Conservation (phyloP, 192 early-diverging fungal species). For the Backusella mclennaniae region DNA sequence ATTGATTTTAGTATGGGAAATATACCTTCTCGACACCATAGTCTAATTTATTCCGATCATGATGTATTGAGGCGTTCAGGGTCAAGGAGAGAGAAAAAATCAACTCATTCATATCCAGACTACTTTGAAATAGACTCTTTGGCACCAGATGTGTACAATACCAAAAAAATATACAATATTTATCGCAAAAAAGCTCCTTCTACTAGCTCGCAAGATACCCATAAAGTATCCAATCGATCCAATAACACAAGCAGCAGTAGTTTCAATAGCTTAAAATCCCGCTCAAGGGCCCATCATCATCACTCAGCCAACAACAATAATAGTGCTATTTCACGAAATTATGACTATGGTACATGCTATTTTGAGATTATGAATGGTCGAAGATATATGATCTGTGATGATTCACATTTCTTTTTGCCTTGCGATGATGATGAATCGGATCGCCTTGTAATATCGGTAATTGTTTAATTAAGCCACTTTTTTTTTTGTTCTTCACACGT, state of each 20-base stretch:
- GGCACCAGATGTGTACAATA: background rate
- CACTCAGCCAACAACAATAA: background rate
- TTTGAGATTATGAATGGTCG: slow-evolving; percentile 1
- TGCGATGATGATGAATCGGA: slow-evolving; percentile 31
- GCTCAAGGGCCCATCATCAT: background rate
- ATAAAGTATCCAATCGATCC: background rate
- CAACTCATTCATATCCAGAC: background rate
- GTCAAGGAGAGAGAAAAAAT: background rate
- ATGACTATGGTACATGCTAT: background rate
- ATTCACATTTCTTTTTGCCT: slow-evolving; percentile 11
- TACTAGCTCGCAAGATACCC: background rate
- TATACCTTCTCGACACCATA: background rate
- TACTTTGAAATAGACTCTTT: background rate
- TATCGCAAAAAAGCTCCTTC: background rate
- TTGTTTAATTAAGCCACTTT: background rate
- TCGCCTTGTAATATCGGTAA: slow-evolving; percentile 22
- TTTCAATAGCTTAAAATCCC: background rate
- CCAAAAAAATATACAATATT: background rate
- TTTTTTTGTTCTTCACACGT: background rate
- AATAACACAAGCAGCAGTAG: background rate
- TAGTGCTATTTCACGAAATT: background rate
- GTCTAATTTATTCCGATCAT: background rate
- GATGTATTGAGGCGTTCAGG: background rate
- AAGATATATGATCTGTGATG: slow-evolving; percentile 3
- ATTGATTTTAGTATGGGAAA: background rate